Conservation (phyloP, 2,329 filamentous ascomycete species). For the Beauveria caledonica region DNA sequence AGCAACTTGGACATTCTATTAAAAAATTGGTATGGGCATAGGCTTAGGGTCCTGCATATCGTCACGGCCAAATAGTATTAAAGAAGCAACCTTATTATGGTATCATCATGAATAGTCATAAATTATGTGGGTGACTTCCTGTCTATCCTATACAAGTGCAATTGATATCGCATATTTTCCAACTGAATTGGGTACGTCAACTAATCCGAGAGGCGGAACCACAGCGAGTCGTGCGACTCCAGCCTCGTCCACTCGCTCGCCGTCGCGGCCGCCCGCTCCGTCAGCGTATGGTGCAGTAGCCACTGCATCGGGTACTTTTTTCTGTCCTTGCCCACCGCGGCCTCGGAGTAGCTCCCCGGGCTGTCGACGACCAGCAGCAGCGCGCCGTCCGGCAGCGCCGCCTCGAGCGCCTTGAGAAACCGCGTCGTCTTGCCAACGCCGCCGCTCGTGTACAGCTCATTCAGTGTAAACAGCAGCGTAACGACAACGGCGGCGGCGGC, state of each 20-base stretch:
- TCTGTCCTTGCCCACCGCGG: slow-evolving; percentile 55
- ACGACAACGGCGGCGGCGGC: slow-evolving; percentile 44
- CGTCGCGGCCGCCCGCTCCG: slow-evolving; percentile 33
- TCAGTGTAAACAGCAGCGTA: slow-evolving; percentile 88
- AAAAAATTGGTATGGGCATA: slow-evolving; percentile 88
- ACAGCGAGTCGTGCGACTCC: slow-evolving; percentile 66
- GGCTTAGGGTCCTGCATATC: slow-evolving; percentile 12
- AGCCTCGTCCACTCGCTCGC: slow-evolving; percentile 61
- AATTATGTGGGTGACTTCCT: not conserved
- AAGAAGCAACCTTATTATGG: not conserved
- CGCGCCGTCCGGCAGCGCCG: slow-evolving; percentile 47
- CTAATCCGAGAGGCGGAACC: slow-evolving; percentile 66
- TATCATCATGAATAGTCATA: not conserved
- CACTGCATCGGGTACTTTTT: slow-evolving; percentile 87
- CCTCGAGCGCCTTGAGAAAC: slow-evolving; percentile 64
- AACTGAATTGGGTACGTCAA: slow-evolving; percentile 75
- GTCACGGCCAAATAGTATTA: slow-evolving; percentile 7
- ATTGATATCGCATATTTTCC: slow-evolving; percentile 92
- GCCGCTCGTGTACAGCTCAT: slow-evolving; percentile 81
- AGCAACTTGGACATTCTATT: slow-evolving; percentile 79
- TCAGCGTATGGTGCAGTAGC: slow-evolving; percentile 75
- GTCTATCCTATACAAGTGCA: slow-evolving; percentile 63
- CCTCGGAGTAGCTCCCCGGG: slow-evolving; percentile 84
- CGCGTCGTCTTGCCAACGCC: slow-evolving; percentile 65
- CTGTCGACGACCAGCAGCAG: slow-evolving; percentile 84